Evolutionary conservation across 2,329 filamentous ascomycete species (phyloP), one percentile per base, ranked within the genome.

Genomic region (Ophiocordyceps polyrhachis-furcata): DNA sequence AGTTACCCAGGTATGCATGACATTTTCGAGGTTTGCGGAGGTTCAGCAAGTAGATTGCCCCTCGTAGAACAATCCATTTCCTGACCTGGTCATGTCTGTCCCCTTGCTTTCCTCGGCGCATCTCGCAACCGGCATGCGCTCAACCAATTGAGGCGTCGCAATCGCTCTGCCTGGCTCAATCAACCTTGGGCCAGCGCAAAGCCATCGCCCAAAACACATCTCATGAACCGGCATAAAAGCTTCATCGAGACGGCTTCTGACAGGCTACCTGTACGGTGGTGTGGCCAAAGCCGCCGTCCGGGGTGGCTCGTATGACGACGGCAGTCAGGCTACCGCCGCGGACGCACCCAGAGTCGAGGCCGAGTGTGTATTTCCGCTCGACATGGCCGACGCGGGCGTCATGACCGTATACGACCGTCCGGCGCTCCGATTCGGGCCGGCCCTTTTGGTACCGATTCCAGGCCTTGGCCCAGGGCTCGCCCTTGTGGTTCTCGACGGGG

Each of bases 391-490:
- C 64, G 54, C 79, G 79, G 20, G 85, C 75, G 58, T 95, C 85
- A 58, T 96, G 89, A 5, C 88, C 88, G 60, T 93, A 95, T 46
- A 93, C 71, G 38, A 93, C 81, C 1, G 83, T 85, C 38, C 68
- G 74, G 11, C 73, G 67, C 28, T 61, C 51, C 13, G 49, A 42
- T 25, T 54, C 49, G 41, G 47, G 48, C 2, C 57, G 47, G 23
- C 55, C 54, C 44, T 58, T 58, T 53, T 79, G 71, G 46, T 61
- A 59, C 45, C 62, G 62, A 54, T 77, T 71, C 76, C 76, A 80
- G 8, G 64, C 62, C 53, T 79, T 72, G 44, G 76, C 70, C 85
- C 85, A 93, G 14, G 72, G 71, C 31, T 73, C 68, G 43, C 80
- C 81, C 5, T 67, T 57, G 48, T 62, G 65, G 41, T 57, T 59